Conservation (phyloP, 305 asterid genomes). For the Fraxinus floribunda region DNA sequence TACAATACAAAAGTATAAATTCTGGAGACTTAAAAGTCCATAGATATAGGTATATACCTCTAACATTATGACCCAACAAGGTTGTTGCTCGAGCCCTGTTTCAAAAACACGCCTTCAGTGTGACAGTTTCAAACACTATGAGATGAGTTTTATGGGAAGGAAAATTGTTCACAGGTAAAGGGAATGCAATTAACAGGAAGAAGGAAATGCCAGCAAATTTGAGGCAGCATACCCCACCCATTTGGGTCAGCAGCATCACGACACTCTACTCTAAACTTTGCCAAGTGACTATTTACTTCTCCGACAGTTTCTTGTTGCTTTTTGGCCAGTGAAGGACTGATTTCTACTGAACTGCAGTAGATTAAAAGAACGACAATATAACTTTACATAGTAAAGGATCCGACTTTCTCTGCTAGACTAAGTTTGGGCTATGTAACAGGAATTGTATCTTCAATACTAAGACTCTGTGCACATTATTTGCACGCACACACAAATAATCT, state of each 20-base stretch:
- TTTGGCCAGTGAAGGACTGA: conserved; percentile 88
- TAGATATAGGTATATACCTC: conserved; percentile 55
- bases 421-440: neutral
- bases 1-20: neutral
- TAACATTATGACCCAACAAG: conserved; percentile 98
- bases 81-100: conserved; percentile 78
- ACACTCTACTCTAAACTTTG: conserved; percentile 75
- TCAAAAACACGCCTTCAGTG: conserved; percentile 29
- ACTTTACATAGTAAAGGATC: neutral
- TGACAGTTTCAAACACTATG: conserved; percentile 5
- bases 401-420: neutral
- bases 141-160: conserved; percentile 9
- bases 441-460: neutral
- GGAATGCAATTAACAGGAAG: conserved; percentile 15
- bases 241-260: conserved; percentile 93
- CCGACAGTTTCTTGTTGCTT: conserved; percentile 89
- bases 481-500: neutral
- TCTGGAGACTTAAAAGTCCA: neutral
- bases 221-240: conserved; percentile 75
- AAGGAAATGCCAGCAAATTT: conserved; percentile 21
- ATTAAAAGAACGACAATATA: neutral
- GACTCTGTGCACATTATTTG: neutral
- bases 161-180: conserved; percentile 6
- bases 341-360: conserved; percentile 86
- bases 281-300: conserved; percentile 66